These are phyloP conservation scores for Sclerotinia borealis DNA, from an alignment of 2,329 filamentous ascomycete genomes.

Conservation along the genomic window DNA sequence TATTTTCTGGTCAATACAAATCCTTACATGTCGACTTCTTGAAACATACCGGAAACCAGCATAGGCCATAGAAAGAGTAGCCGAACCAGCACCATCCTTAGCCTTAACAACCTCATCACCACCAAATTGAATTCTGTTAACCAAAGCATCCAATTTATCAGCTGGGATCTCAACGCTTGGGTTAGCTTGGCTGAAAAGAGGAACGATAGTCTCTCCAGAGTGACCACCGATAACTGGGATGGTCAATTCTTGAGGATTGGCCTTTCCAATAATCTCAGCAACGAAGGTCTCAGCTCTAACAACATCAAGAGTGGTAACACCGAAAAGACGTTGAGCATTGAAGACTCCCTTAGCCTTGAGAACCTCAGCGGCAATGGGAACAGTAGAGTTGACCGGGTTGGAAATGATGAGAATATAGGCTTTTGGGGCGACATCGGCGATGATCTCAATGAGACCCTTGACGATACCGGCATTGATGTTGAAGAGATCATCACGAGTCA, in stretches of 20 bases:
- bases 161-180: constrained; percentile 70
- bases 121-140: constrained; percentile 96
- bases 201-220: constrained; percentile 97
- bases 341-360: constrained; percentile 95
- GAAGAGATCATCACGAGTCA: constrained; percentile 99
- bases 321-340: constrained; percentile 98
- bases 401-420: constrained; percentile 97
- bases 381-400: constrained; percentile 99
- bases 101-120: constrained; percentile 99
- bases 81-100: constrained; percentile 95
- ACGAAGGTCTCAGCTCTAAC: constrained; percentile 98
- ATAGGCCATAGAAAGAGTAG: constrained; percentile 99
- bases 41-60: constrained; percentile 76
- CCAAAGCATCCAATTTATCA: constrained; percentile 39
- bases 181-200: constrained; percentile 87
- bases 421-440: constrained; percentile 79
- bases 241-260: constrained; percentile 42
- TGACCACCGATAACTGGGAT: constrained; percentile 95
- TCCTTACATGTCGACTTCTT: background rate
- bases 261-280: constrained; percentile 51
- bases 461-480: constrained; percentile 99
- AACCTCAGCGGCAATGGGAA: constrained; percentile 94
- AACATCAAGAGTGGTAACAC: constrained; percentile 98
- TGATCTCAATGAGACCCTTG: constrained; percentile 93
- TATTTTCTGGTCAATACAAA: constrained; percentile 33